Percentiles rank a stretch among this genome's conserved stretches.
Evolutionary conservation across 345 rosid genomes (phyloP).

Genomic region (Raphanus raphanistrum): DNA sequence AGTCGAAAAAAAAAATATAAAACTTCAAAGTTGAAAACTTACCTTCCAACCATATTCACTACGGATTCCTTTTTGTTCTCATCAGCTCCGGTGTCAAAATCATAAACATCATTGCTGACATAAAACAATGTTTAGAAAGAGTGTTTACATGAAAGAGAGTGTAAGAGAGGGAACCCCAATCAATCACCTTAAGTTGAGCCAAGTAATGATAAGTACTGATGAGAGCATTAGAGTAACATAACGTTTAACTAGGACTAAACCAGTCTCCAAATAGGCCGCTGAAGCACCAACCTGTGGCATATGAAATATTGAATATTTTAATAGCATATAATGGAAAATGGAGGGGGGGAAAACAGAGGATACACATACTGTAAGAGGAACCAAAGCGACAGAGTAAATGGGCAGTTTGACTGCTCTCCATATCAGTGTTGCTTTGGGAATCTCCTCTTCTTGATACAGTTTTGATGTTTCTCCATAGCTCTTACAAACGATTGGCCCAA

Average conservation of each 20-base stretch:
- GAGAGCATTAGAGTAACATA: conserved; percentile 66
- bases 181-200: conserved; percentile 81
- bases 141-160: conserved; percentile 11
- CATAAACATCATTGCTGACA: conserved; percentile 94
- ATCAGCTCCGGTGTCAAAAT: conserved; percentile 91
- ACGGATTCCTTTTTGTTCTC: conserved; percentile 86
- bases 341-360: not conserved
- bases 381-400: conserved; percentile 76
- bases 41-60: conserved; percentile 84
- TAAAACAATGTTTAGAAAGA: conserved; percentile 12
- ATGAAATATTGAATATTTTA: conserved; percentile 2
- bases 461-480: conserved; percentile 21
- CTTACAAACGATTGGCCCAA: conserved; percentile 24
- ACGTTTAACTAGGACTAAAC: conserved; percentile 53
- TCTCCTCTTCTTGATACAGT: conserved; percentile 43
- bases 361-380: conserved; percentile 71
- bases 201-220: conserved; percentile 71
- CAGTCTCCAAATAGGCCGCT: conserved; percentile 73
- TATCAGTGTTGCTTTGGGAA: conserved; percentile 56
- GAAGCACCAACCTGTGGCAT: conserved; percentile 73
- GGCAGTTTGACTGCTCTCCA: conserved; percentile 94
- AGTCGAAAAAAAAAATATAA: not conserved
- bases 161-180: not conserved
- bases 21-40: conserved; percentile 16
- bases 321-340: not conserved